Conservation (phyloP, 106 monocot species). For the Dendrobium nobile region DNA sequence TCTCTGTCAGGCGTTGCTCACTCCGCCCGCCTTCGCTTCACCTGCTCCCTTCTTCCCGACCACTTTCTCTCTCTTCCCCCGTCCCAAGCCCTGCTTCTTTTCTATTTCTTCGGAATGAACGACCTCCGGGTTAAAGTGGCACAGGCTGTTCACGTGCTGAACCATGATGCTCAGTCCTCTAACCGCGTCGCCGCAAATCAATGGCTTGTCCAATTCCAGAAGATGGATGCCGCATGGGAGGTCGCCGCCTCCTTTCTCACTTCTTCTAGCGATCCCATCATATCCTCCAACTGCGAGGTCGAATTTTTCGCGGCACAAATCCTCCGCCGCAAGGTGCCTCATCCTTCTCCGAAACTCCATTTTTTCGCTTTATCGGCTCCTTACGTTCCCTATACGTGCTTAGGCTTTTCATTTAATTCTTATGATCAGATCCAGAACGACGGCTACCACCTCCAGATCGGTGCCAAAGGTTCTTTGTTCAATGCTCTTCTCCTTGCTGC, state of each 20-base stretch:
- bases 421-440: conserved; percentile 63
- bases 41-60: background rate
- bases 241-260: conserved; percentile 80
- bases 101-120: conserved; percentile 9
- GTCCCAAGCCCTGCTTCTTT: background rate
- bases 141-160: conserved; percentile 83
- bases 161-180: conserved; percentile 70
- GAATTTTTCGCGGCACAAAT: conserved; percentile 97
- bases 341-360: background rate
- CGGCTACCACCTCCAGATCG: conserved; percentile 40
- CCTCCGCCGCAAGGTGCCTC: conserved; percentile 68
- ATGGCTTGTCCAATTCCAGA: conserved; percentile 93
- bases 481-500: conserved; percentile 74
- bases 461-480: conserved; percentile 59
- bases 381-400: background rate
- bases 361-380: background rate
- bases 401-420: background rate
- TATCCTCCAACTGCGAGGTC: conserved; percentile 49
- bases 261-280: conserved; percentile 9
- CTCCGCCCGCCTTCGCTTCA: no score
- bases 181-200: conserved; percentile 89
- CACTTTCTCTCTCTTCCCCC: background rate
- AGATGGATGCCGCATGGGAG: conserved; percentile 69
- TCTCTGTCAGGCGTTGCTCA: no score
- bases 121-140: conserved; percentile 65